Percentiles rank a stretch among this genome's conserved stretches.
Evolutionary conservation across 148 eudicot genomes (phyloP).

Genomic region (Rhododendron kiyosumense): DNA sequence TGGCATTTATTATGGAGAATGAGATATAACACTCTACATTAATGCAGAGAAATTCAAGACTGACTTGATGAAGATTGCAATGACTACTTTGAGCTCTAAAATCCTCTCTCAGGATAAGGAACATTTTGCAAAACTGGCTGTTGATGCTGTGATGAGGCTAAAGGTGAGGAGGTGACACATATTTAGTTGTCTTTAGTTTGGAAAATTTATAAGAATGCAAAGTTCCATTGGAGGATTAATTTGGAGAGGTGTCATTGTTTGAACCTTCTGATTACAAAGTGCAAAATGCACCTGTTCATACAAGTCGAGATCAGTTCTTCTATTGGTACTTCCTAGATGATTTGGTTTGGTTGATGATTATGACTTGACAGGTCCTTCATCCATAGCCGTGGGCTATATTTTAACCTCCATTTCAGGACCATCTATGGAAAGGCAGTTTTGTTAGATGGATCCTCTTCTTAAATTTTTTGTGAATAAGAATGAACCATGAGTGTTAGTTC

Average conservation of each 20-base stretch:
- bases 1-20: neutral
- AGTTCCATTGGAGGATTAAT: neutral
- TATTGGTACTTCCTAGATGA: neutral
- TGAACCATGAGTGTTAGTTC: neutral
- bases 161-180: constrained; percentile 43
- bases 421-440: neutral
- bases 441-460: neutral
- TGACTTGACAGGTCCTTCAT: neutral
- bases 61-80: constrained; percentile 95
- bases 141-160: constrained; percentile 96
- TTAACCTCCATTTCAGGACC: neutral
- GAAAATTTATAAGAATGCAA: neutral
- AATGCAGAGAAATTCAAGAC: constrained; percentile 83
- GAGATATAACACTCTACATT: neutral
- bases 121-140: constrained; percentile 88
- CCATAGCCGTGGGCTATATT: neutral
- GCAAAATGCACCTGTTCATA: neutral
- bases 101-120: constrained; percentile 96
- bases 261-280: neutral
- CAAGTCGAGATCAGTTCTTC: neutral
- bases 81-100: constrained; percentile 97
- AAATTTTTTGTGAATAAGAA: neutral
- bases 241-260: neutral
- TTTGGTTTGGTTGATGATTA: too few species aligned
- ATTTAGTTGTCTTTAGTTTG: constrained; percentile 2